These are phyloP conservation scores for Amanita exitialis DNA, from an alignment of 768 basidiomycete species.

Conservation along the genomic window DNA sequence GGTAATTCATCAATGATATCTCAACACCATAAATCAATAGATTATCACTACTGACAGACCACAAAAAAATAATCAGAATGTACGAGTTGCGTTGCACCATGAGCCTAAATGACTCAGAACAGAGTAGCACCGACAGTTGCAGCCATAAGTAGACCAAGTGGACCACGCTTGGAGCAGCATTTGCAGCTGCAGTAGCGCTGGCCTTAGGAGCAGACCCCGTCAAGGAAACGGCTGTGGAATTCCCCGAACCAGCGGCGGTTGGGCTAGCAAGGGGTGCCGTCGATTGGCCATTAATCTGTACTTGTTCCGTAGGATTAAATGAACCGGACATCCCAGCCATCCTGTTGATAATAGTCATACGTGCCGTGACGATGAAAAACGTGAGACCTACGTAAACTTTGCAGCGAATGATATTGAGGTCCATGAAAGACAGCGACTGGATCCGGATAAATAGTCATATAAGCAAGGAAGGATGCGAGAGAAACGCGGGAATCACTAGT, in stretches of 20 bases:
- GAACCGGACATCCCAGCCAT: slow-evolving; percentile 61
- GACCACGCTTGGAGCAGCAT: slow-evolving; percentile 19
- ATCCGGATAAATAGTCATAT: slow-evolving; percentile 39
- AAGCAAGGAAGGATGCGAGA: neutral
- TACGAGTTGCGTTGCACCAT: no score
- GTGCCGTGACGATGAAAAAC: neutral
- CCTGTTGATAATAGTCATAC: slow-evolving; percentile 20
- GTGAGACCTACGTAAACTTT: slow-evolving; percentile 54
- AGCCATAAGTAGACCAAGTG: slow-evolving; percentile 22
- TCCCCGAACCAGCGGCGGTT: slow-evolving; percentile 8
- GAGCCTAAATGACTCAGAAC: slow-evolving; percentile 27
- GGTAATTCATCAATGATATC: no score
- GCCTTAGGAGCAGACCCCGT: slow-evolving; percentile 9
- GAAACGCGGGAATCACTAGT: slow-evolving; percentile 38
- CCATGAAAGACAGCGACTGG: slow-evolving; percentile 46
- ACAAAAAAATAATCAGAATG: no score
- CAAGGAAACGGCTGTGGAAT: neutral
- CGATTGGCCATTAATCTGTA: slow-evolving; percentile 52
- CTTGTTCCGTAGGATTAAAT: slow-evolving; percentile 46
- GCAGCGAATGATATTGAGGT: slow-evolving; percentile 62
- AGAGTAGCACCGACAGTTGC: slow-evolving; percentile 25
- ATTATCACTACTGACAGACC: no score
- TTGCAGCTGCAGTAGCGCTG: slow-evolving; percentile 12
- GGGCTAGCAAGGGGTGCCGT: slow-evolving; percentile 43
- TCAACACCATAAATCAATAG: no score